These are phyloP conservation scores for Auriscalpium microsporum DNA, from an alignment of 768 basidiomycete genomes.

Conservation along the genomic window DNA sequence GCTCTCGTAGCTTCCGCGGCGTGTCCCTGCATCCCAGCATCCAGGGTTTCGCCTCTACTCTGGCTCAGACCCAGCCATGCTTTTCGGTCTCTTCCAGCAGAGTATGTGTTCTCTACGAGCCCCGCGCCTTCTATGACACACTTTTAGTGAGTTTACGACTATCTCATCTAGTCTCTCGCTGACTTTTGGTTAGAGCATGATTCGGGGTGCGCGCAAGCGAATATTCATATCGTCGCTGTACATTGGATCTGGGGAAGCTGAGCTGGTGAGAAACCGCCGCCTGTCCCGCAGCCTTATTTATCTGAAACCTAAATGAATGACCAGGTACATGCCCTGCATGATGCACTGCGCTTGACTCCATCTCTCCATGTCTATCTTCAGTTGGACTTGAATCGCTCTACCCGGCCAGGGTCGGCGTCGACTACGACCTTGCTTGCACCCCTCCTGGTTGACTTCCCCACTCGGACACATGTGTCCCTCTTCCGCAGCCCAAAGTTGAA, in stretches of 20 bases:
- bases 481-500: constrained; percentile 84
- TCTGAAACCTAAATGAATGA: background rate
- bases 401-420: constrained; percentile 64
- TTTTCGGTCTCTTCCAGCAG: constrained; percentile 10
- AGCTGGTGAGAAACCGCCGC: constrained; percentile 53
- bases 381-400: constrained; percentile 75
- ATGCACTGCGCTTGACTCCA: constrained; percentile 50
- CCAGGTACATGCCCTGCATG: constrained; percentile 65
- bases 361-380: constrained; percentile 61
- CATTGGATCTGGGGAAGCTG: constrained; percentile 69
- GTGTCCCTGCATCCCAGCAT: constrained; percentile 3
- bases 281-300: background rate
- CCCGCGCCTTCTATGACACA: constrained; percentile 6
- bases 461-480: constrained; percentile 67
- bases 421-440: constrained; percentile 63
- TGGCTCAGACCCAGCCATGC: constrained; percentile 12
- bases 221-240: constrained; percentile 90
- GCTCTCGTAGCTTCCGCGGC: background rate
- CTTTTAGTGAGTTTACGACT: constrained; percentile 5
- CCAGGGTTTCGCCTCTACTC: constrained; percentile 6
- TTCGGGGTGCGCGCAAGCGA: constrained; percentile 64
- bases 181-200: constrained; percentile 49
- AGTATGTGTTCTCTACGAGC: constrained; percentile 7
- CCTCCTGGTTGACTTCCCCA: constrained; percentile 61
- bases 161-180: background rate